phyloP scores from a whole-genome alignment of 345 rosid species.

The Geranium rotundifolium region DNA sequence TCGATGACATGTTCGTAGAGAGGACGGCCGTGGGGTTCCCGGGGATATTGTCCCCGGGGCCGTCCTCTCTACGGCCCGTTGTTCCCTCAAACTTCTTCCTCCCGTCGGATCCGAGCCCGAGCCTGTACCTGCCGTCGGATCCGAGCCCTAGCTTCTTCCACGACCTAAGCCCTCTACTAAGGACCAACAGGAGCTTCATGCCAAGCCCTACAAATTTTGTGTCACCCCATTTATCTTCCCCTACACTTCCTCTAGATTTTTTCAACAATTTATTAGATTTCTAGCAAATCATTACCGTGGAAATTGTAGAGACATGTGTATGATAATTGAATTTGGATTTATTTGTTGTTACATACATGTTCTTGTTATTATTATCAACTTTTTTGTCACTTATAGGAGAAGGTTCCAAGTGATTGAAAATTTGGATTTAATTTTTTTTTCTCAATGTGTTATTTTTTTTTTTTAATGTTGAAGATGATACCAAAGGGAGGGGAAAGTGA shows the following conservation, averaged over 20 bases:
- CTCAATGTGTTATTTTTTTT: not conserved
- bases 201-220: constrained; percentile 44
- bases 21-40: constrained; percentile 26
- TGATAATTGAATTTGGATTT: too few species aligned
- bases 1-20: constrained; percentile 24
- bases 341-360: too few species aligned
- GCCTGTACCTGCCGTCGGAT: too few species aligned
- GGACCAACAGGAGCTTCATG: constrained; percentile 32
- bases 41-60: constrained; percentile 73
- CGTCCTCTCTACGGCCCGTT: constrained; percentile 49
- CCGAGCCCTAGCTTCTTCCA: constrained; percentile 29
- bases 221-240: constrained; percentile 31
- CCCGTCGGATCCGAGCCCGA: constrained; percentile 32
- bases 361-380: too few species aligned
- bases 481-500: not conserved
- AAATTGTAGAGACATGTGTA: not conserved
- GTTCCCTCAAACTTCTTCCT: constrained; percentile 60
- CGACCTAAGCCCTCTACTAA: constrained; percentile 44
- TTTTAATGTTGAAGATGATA: not conserved
- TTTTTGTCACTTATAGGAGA: too few species aligned
- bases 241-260: constrained; percentile 41
- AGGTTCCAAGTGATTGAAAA: too few species aligned
- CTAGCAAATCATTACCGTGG: constrained; percentile 5
- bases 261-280: constrained; percentile 62
- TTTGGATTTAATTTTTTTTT: too few species aligned